Percentiles rank a stretch among this genome's conserved stretches.
Conservation (phyloP, 2,329 filamentous ascomycete genomes). For the Gyromitra esculenta region DNA sequence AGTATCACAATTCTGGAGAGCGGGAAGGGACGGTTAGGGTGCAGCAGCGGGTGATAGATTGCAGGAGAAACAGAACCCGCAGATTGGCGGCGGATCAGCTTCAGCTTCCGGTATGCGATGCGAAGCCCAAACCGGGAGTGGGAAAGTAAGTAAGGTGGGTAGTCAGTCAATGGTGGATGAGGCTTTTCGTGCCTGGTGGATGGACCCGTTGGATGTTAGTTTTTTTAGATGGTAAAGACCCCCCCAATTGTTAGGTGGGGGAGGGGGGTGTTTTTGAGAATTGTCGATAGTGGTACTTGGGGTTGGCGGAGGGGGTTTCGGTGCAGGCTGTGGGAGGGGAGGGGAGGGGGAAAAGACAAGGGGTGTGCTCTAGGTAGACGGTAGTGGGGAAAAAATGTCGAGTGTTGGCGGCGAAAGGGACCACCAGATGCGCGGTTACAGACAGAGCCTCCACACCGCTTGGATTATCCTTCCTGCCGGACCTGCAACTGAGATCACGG, state of each 20-base stretch:
- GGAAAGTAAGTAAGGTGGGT: background rate
- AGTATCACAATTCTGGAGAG: constrained; percentile 51
- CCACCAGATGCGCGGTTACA: constrained; percentile 47
- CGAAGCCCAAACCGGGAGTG: constrained; percentile 42
- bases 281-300: constrained; percentile 41
- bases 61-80: constrained; percentile 52
- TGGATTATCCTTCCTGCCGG: constrained; percentile 41
- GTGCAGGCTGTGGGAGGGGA: constrained; percentile 36
- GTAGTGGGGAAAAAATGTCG: constrained; percentile 34
- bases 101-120: constrained; percentile 38
- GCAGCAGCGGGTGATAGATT: constrained; percentile 52
- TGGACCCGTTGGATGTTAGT: constrained; percentile 21
- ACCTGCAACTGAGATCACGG: constrained; percentile 46
- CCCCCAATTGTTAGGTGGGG: constrained; percentile 37
- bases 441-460: constrained; percentile 47
- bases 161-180: constrained; percentile 39
- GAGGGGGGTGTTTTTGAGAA: constrained; percentile 21
- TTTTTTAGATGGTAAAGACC: constrained; percentile 11
- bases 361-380: constrained; percentile 5
- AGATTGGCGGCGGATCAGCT: constrained; percentile 47
- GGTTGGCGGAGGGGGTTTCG: constrained; percentile 31
- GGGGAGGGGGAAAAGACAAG: constrained; percentile 32
- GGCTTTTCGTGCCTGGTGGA: constrained; percentile 22
- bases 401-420: constrained; percentile 41
- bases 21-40: constrained; percentile 51